Base-by-base conservation (phyloP, 1,284 basidiomycete genomes). In the Agaricales sp. region DNA sequence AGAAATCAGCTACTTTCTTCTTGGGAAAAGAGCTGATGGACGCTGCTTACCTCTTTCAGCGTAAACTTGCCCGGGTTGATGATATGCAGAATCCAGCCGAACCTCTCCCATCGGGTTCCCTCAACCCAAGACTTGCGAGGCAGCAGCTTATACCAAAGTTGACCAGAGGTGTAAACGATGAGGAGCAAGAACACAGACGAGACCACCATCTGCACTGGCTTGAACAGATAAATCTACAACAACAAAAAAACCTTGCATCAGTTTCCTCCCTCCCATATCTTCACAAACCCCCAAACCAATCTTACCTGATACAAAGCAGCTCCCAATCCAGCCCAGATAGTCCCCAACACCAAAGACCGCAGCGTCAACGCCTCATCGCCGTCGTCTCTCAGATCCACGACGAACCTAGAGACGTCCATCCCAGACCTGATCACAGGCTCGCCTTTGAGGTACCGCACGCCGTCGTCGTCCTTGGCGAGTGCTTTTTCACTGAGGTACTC, bases 331-430 rank as follows among this genome's bases (percentile, higher is more conserved):
- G 77, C 74, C 52, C 80, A 68, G 0, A 76, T 52, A 0, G 80
- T 77, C 0, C 80, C 81, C 8, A 84, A 58, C 22, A 77, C 57
- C 16, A 79, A 54, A 8, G 77, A 78, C 14, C 81, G 70, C 55
- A 82, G 73, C 0, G 80, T 82, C 19, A 82, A 58, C 0, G 77
- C 67, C 2, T 68, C 64, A 50, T 82, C 82, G 1, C 69, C 75
- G 56, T 83, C 81, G 60, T 85, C 82, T 21, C 80, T 69, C 22
- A 74, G 49, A 56, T 81, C 77, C 48, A 85, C 68, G 14, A 78
- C 70, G 54, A 70, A 76, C 47, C 70, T 69, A 1, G 80, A 79
- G 25, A 83, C 80, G 56, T 85, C 82, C 26, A 55, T 61, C 20
- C 79, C 79, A 22, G 64, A 68, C 1, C 65, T 70, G 48, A 80